Percentiles rank a stretch among this genome's conserved stretches.
Conservation (phyloP, 345 rosid genomes). For the Salix suchowensis region DNA sequence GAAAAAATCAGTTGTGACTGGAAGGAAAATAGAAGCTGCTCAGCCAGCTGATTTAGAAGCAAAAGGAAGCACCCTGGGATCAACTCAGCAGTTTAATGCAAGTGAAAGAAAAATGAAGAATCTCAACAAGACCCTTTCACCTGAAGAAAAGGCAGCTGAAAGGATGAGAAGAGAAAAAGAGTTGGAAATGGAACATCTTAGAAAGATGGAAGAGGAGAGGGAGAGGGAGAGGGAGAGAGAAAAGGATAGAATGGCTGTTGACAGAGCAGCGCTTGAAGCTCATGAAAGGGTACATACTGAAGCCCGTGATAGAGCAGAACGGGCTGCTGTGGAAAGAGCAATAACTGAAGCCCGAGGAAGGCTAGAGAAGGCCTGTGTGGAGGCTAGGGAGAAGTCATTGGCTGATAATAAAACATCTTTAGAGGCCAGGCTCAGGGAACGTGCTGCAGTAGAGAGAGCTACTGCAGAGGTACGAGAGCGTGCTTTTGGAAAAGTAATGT, state of each 20-base stretch:
- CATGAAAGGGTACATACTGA: constrained; percentile 46
- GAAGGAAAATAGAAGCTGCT: constrained; percentile 27
- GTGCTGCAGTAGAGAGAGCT: constrained; percentile 91
- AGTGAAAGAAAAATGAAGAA: constrained; percentile 38
- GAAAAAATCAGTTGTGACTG: constrained; percentile 32
- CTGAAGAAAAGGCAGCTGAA: constrained; percentile 51
- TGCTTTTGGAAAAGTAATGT: constrained; percentile 52
- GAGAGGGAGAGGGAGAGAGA: constrained; percentile 77
- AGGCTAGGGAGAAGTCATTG: constrained; percentile 69
- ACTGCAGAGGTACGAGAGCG: constrained; percentile 91
- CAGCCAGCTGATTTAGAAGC: constrained; percentile 28
- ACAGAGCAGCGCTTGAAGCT: constrained; percentile 52
- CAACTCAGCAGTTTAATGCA: constrained; percentile 27
- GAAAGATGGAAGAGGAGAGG: constrained; percentile 76
- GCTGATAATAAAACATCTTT: constrained; percentile 40
- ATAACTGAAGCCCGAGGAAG: constrained; percentile 87
- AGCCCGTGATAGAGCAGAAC: constrained; percentile 51
- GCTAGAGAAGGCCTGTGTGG: constrained; percentile 89
- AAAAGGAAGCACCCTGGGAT: constrained; percentile 28
- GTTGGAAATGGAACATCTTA: constrained; percentile 54
- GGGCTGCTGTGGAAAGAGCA: constrained; percentile 57
- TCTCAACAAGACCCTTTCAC: constrained; percentile 18
- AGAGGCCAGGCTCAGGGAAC: constrained; percentile 77
- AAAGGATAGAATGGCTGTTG: constrained; percentile 92
- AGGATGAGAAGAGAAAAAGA: constrained; percentile 58